Evolutionary conservation across 371 early-diverging fungal species (phyloP).

Genomic region (Capniomyces stellatus): DNA sequence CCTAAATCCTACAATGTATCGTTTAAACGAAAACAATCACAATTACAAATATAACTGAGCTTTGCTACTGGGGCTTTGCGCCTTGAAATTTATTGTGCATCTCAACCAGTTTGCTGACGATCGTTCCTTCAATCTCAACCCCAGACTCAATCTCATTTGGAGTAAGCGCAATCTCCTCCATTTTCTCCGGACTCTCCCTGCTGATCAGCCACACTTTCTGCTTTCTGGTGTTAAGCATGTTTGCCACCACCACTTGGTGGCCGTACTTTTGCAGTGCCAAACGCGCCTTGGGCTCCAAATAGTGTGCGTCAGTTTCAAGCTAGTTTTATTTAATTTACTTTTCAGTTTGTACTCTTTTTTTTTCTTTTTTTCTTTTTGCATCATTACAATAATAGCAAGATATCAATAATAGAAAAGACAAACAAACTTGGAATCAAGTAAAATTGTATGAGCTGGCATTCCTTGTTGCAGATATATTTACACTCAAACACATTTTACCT

Average conservation of each 20-base stretch:
- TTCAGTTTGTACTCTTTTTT: too few species aligned
- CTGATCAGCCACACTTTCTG: slow-evolving; percentile 59
- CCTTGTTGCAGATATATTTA: too few species aligned
- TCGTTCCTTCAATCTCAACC: slow-evolving; percentile 70
- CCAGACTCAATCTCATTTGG: slow-evolving; percentile 34
- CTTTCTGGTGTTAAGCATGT: slow-evolving; percentile 78
- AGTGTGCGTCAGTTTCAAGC: slow-evolving; percentile 78
- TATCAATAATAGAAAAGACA: too few species aligned
- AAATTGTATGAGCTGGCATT: not conserved
- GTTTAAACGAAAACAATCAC: too few species aligned
- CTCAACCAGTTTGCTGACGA: slow-evolving; percentile 49
- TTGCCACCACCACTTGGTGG: slow-evolving; percentile 94
- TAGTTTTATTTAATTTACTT: slow-evolving; percentile 12
- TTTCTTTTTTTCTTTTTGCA: too few species aligned
- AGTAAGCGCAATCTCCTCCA: slow-evolving; percentile 40
- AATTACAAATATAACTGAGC: too few species aligned
- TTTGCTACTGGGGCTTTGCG: too few species aligned
- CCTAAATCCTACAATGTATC: too few species aligned
- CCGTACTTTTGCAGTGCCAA: slow-evolving; percentile 71
- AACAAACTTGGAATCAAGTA: not conserved
- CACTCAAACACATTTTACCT: too few species aligned
- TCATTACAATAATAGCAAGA: too few species aligned
- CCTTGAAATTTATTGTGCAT: slow-evolving; percentile 7
- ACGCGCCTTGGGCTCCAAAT: slow-evolving; percentile 65
- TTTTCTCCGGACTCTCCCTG: slow-evolving; percentile 24